Evolutionary conservation across 129 eudicot genomes (phyloP), one percentile per base, ranked within the genome.

Genomic region (Scalesia atractyloides): DNA sequence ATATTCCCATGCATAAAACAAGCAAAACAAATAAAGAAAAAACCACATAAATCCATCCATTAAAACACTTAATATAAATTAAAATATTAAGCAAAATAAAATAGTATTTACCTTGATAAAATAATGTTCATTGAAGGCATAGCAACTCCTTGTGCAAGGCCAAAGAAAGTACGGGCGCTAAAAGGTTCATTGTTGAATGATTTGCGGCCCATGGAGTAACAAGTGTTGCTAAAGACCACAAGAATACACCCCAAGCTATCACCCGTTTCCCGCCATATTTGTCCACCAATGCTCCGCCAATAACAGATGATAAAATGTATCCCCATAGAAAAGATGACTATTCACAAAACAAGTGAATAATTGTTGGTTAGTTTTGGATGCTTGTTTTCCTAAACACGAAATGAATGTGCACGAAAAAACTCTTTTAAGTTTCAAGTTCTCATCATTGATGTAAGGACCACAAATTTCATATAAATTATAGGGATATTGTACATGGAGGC

Each of bases 281-380:
- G 81, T 94, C 99, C 57, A 91, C 99, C 76, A 94, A 73, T 15
- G 91, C 99, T 74, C 99, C 99, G 68, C 99, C 97, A 20, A 94
- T 84, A 5, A 88, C 89, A 9, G 99, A 94, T 75, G 99, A 94
- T 77, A 84, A 84, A 44, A 94, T 90, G 80, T 94, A 94, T 74
- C 99, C 99, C 99, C 99, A 94, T 24, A 94, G 87, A 80, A 94
- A 94, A 5, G 99, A 94, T 0, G 99, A 94, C 99, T 92, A 76
- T 24, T 13, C 75, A 64, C 46, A 79, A 54, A 41, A 65, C 58
- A 74, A 24, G 39, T 43, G 46, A 5, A 68, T 4, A 51, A 75
- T 8, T 43, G 39, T 18, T 14, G 37, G 50, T 72, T 76, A 66
- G 54, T 70, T 48, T 56, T 5, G 9, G 2, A 30, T 12, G 11